Percentiles rank a stretch among this genome's conserved stretches.
phyloP scores from a whole-genome alignment of 805 yeast species.

The Komagataella mondaviorum region DNA sequence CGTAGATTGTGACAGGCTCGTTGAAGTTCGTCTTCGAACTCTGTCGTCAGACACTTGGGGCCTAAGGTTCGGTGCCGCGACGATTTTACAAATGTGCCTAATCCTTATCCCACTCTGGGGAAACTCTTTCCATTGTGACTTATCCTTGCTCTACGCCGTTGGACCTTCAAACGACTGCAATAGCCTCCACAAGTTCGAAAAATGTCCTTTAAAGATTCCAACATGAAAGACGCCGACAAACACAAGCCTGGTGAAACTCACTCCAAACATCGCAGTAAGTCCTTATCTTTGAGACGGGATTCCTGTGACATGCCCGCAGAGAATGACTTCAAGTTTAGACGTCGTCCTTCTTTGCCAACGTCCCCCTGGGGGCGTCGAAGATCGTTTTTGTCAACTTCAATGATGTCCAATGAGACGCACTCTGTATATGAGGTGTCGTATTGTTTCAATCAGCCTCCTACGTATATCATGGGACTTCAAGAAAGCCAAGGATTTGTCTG shows the following conservation, averaged over 20 bases:
- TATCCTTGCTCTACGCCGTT: not conserved
- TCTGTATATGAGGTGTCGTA: conserved; percentile 32
- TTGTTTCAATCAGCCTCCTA: not conserved
- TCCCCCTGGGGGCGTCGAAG: conserved; percentile 44
- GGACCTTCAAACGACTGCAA: not conserved
- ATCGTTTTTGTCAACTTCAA: conserved; percentile 40
- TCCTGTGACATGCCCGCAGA: not conserved
- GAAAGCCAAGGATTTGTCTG: conserved; percentile 67
- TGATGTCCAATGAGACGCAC: conserved; percentile 43
- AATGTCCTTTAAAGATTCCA: not conserved
- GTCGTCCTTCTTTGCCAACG: conserved; percentile 8
- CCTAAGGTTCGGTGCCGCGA: not conserved
- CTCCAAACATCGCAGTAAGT: not conserved
- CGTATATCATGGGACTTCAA: conserved; percentile 29
- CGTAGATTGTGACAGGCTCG: not conserved
- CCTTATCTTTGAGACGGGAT: not conserved
- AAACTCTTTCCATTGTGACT: not conserved
- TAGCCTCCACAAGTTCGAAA: not conserved
- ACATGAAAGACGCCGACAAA: not conserved
- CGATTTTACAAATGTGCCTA: not conserved
- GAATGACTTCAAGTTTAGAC: not conserved
- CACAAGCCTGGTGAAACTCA: not conserved
- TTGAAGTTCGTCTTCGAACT: not conserved
- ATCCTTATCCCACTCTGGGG: no score
- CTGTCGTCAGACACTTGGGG: not conserved